Evolutionary conservation across 2,329 filamentous ascomycete species (phyloP).

Genomic region (Fusarium albidum): DNA sequence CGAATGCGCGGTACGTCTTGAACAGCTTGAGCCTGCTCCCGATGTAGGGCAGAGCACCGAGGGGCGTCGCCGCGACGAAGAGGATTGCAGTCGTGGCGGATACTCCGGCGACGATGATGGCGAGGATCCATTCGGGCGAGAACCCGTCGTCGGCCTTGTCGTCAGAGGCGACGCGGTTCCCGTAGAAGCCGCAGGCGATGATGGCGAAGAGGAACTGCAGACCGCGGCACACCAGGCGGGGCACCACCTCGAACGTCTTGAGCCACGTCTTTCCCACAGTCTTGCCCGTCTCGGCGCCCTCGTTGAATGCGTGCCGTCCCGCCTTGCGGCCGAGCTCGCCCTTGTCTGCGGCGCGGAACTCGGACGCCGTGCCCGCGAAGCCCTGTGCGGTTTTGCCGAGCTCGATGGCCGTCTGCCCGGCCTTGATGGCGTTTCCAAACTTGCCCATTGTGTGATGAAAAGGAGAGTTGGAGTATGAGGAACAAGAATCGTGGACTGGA

Average conservation of each 20-base stretch:
- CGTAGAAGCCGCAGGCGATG: constrained; percentile 74
- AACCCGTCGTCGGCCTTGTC: constrained; percentile 48
- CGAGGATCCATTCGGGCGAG: constrained; percentile 69
- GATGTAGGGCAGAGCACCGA: constrained; percentile 44
- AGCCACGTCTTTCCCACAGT: constrained; percentile 54
- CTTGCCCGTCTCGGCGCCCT: constrained; percentile 50
- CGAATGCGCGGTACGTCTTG: constrained; percentile 54
- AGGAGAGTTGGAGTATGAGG: not conserved
- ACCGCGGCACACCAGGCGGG: constrained; percentile 65
- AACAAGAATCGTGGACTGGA: not conserved
- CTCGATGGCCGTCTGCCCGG: constrained; percentile 46
- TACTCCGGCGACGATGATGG: constrained; percentile 64
- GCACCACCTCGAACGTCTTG: constrained; percentile 55
- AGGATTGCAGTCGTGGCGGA: constrained; percentile 60
- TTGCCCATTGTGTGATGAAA: constrained; percentile 39
- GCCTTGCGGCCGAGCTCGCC: constrained; percentile 44
- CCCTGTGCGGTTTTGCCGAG: constrained; percentile 42
- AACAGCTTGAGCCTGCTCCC: constrained; percentile 45
- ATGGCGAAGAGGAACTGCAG: constrained; percentile 76
- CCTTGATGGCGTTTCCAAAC: constrained; percentile 42
- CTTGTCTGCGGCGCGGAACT: constrained; percentile 46
- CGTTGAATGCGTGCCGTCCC: constrained; percentile 44
- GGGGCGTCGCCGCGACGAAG: constrained; percentile 50
- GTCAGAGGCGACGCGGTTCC: constrained; percentile 60
- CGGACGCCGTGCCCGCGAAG: constrained; percentile 39